Base-by-base conservation (phyloP, 306 rosid genomes). In the Rosa multiflora region DNA sequence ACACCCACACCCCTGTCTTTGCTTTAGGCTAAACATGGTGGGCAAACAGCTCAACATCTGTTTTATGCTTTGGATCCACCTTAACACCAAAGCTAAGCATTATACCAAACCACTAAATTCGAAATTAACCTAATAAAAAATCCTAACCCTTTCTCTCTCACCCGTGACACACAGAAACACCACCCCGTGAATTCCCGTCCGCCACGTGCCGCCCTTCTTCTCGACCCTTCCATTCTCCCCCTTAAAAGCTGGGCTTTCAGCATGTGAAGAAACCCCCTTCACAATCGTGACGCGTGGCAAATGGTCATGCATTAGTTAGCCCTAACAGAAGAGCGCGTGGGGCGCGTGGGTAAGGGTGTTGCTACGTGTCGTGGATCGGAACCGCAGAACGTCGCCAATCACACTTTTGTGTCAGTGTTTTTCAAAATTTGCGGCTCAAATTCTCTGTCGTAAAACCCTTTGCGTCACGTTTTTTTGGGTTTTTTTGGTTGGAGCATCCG, bases 91-190 rank as follows among this genome's bases (percentile, higher is more conserved):
- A 1, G 3, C 26, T 43, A 74, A 26, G 48, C n/a, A 39, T 6
- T 55, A 63, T 26, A n/a, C 1, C 37, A 59, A 61, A 21, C 15
- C 64, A 58, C 69, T 74, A 66, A 79, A 74, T 37, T 58, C 13
- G 49, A 75, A 73, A 18, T 8, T 13, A 78, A 29, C 67, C 67
- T 73, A 78, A 67, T 37, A 42, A 73, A 46, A 42, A 39, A 21
- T 53, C 70, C 73, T 73, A 78, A 76, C 70, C 61, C n/a, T 73
- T 39, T 58, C 29, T 26, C 40, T 35, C 56, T 26, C 73, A 58
- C 87, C 96, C 93, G 91, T 90, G 94, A 90, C 89, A 72, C 80
- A 44, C 69, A 76, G 9, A 79, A 58, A 85, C 88, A 68, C 35
- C 62, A 80, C 32, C 91, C 91, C 90, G 97, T 89, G 97, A 89